phyloP scores from a whole-genome alignment of 306 rosid species.

The Oemleria cerasiformis region DNA sequence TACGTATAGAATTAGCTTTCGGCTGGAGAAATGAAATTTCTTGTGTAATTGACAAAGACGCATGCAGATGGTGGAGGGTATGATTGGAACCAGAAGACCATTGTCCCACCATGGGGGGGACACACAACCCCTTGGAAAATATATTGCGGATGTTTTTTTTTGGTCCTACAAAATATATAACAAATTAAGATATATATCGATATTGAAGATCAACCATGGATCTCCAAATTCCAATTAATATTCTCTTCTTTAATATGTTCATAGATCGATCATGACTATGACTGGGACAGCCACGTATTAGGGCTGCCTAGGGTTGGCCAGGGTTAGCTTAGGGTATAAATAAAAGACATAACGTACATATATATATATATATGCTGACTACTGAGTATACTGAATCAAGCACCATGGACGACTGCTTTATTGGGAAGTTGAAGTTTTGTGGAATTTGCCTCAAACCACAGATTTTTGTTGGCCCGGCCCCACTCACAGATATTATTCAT shows the following conservation, averaged over 20 bases:
- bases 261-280: neutral
- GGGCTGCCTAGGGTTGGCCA: too few species aligned
- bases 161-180: slow-evolving; percentile 16
- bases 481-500: slow-evolving; percentile 14
- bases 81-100: slow-evolving; percentile 20
- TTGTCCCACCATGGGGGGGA: slow-evolving; percentile 41
- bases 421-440: slow-evolving; percentile 19
- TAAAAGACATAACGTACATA: too few species aligned
- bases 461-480: slow-evolving; percentile 26
- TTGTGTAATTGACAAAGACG: slow-evolving; percentile 21
- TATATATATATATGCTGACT: neutral
- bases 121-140: slow-evolving; percentile 10
- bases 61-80: slow-evolving; percentile 23
- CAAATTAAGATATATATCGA: too few species aligned
- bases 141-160: neutral
- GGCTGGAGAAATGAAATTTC: slow-evolving; percentile 24
- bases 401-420: slow-evolving; percentile 25
- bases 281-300: slow-evolving; percentile 8
- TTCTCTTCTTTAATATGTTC: too few species aligned
- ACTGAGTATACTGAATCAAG: slow-evolving; percentile 23
- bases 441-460: slow-evolving; percentile 22
- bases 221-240: too few species aligned
- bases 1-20: slow-evolving; percentile 22
- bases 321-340: too few species aligned
- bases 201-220: too few species aligned